Evolutionary conservation across 31 red algal genomes (phyloP).

Genomic region (Porphyra umbilicalis): DNA sequence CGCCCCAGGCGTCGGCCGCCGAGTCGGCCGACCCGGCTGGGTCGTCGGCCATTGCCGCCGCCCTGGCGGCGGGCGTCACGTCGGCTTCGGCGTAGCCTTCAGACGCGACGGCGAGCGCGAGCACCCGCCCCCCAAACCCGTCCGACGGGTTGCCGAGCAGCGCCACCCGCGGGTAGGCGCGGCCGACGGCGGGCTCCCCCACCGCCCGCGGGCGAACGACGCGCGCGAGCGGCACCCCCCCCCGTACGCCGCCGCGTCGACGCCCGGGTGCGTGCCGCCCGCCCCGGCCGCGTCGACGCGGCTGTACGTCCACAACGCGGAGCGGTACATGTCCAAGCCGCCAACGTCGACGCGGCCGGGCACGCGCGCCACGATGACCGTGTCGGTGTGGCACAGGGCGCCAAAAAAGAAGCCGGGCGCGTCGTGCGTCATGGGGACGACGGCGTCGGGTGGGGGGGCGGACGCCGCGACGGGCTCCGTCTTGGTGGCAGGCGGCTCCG

Average conservation of each 20-base stretch:
- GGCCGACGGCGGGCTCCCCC: constrained; percentile 40
- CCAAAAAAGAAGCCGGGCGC: constrained; percentile 51
- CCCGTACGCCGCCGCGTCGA: not conserved
- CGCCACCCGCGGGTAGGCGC: constrained; percentile 56
- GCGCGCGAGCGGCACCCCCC: not conserved
- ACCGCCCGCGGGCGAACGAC: not conserved
- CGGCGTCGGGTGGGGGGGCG: not conserved
- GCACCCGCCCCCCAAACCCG: constrained; percentile 58
- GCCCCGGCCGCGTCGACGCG: not conserved
- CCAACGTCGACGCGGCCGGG: constrained; percentile 51
- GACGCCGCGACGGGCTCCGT: too few relatives aligned
- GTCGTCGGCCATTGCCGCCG: constrained; percentile 4
- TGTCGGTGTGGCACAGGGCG: not conserved
- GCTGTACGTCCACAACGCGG: constrained; percentile 30
- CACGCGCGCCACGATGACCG: constrained; percentile 18
- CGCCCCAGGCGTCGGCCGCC: not conserved
- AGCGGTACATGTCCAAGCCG: constrained; percentile 29
- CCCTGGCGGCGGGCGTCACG: constrained; percentile 17
- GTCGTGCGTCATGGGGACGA: constrained; percentile 20
- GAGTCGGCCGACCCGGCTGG: too few relatives aligned
- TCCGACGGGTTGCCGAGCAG: constrained; percentile 78
- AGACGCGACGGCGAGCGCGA: constrained; percentile 45
- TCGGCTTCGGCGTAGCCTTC: constrained; percentile 54
- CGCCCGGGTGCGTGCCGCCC: too few relatives aligned
- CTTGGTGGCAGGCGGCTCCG: too few relatives aligned